Percentiles rank a stretch among this genome's conserved stretches.
Evolutionary conservation across 1,284 basidiomycete species (phyloP).

Genomic region (Tilletiopsis washingtonensis): DNA sequence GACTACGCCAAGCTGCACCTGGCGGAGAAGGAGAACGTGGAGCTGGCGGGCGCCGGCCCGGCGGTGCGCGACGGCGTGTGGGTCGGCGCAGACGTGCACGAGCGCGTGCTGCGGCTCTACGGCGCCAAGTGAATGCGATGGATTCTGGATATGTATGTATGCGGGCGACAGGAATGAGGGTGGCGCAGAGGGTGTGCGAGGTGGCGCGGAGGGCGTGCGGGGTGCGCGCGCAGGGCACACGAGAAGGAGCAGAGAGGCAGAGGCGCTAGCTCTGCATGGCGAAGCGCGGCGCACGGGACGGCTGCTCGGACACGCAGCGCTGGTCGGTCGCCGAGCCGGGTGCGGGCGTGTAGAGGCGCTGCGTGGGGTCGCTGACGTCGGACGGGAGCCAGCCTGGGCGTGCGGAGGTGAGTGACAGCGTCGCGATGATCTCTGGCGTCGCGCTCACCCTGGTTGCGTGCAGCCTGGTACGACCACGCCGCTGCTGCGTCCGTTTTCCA

Average conservation of each 20-base stretch:
- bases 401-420: no score
- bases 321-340: background rate
- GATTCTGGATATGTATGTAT: no score
- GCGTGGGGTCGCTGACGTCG: background rate
- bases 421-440: no score
- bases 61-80: no score
- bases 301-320: background rate
- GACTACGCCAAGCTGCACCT: conserved; percentile 86
- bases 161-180: no score
- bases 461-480: conserved; percentile 9
- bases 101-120: no score
- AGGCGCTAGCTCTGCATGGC: background rate
- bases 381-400: background rate
- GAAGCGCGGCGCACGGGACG: background rate
- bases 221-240: no score
- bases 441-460: conserved; percentile 6
- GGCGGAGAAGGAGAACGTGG: conserved; percentile 84
- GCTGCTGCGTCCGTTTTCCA: conserved; percentile 8
- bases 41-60: conserved; percentile 61
- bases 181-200: no score
- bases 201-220: no score
- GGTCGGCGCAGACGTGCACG: no score
- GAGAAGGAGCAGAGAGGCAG: no score
- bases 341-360: background rate
- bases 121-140: no score